These are phyloP conservation scores for Schwanniomyces yamadae DNA, from an alignment of 805 yeast genomes.

Conservation along the genomic window DNA sequence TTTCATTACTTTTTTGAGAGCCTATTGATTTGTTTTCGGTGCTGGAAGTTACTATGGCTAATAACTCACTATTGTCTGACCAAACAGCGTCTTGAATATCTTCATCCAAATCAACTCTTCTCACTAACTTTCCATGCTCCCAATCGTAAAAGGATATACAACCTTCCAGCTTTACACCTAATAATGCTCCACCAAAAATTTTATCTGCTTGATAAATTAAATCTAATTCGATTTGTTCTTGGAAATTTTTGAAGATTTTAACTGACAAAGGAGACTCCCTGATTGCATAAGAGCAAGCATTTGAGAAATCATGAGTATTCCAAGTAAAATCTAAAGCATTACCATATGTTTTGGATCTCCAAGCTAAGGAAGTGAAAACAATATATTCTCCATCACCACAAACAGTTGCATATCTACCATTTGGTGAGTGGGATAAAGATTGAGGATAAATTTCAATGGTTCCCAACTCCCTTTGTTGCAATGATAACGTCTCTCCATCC, in stretches of 20 bases:
- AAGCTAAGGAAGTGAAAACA: conserved; percentile 92
- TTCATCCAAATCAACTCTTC: conserved; percentile 78
- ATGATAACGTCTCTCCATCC: conserved; percentile 77
- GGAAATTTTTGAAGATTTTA: conserved; percentile 78
- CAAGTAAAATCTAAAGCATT: conserved; percentile 88
- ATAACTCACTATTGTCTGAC: conserved; percentile 91
- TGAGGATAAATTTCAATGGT: conserved; percentile 90
- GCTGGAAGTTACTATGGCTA: conserved; percentile 58
- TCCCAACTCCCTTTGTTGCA: conserved; percentile 90
- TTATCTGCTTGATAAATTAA: conserved; percentile 73
- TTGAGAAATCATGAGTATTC: conserved; percentile 79
- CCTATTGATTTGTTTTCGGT: conserved; percentile 21
- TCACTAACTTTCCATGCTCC: conserved; percentile 81
- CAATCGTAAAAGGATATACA: conserved; percentile 90
- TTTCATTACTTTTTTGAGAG: conserved; percentile 47
- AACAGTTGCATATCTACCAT: conserved; percentile 95
- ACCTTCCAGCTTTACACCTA: conserved; percentile 82
- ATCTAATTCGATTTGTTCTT: conserved; percentile 66
- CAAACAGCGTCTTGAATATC: conserved; percentile 81
- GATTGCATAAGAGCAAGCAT: conserved; percentile 68
- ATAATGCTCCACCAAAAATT: conserved; percentile 83
- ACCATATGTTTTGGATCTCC: conserved; percentile 96
- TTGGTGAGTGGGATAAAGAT: conserved; percentile 86
- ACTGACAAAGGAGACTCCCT: conserved; percentile 67
- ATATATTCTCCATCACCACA: conserved; percentile 98